A percentile compares a stretch with the other conserved stretches of the same genome.
phyloP scores from a whole-genome alignment of 129 eudicot species.

The Artemisia tridentata region DNA sequence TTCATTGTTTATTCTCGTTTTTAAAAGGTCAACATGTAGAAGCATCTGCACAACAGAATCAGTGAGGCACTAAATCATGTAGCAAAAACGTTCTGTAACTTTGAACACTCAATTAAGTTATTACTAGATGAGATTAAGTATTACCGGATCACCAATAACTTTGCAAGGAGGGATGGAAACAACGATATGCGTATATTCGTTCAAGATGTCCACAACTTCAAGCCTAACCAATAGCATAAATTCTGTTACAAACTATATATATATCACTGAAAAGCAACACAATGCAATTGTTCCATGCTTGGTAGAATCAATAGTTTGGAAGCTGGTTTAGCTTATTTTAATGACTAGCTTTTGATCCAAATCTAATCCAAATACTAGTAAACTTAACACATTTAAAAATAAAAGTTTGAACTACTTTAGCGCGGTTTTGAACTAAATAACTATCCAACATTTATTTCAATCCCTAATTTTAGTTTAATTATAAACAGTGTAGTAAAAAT shows the following conservation, averaged over 20 bases:
- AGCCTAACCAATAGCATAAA: slow-evolving; percentile 41
- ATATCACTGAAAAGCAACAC: not conserved
- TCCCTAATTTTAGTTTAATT: no score
- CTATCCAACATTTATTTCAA: no score
- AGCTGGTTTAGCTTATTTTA: slow-evolving; percentile 5
- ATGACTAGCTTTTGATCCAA: not conserved
- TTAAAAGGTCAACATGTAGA: slow-evolving; percentile 51
- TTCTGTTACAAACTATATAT: not conserved
- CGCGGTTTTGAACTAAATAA: no score
- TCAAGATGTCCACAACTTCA: slow-evolving; percentile 56
- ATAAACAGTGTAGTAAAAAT: no score
- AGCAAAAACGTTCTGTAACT: no score
- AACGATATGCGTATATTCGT: slow-evolving; percentile 61
- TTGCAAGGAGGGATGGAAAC: slow-evolving; percentile 68
- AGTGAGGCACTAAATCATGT: slow-evolving; percentile 3
- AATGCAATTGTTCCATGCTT: not conserved
- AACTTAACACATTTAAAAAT: no score
- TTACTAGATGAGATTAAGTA: not conserved
- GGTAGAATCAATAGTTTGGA: not conserved
- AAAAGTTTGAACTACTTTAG: no score
- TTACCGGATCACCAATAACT: slow-evolving; percentile 84
- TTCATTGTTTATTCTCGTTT: slow-evolving; percentile 38
- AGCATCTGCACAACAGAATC: slow-evolving; percentile 50
- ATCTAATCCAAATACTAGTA: not conserved
- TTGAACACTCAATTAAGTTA: slow-evolving; percentile 14